phyloP scores from a whole-genome alignment of 805 yeast genomes.

The Ogataea populi-albae region DNA sequence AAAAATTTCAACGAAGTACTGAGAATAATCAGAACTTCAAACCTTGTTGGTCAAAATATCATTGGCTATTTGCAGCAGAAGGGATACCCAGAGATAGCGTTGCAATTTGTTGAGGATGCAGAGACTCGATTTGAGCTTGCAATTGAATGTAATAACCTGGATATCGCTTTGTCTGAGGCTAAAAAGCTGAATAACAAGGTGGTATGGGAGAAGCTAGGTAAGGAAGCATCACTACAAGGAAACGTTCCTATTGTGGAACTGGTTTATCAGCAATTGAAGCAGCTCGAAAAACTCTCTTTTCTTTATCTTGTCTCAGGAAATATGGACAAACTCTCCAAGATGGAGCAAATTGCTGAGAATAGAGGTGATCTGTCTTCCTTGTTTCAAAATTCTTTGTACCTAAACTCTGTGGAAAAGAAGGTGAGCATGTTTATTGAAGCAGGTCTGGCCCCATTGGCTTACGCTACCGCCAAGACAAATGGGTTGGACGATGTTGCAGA shows the following conservation, averaged over 20 bases:
- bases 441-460: constrained; percentile 86
- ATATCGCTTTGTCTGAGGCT: constrained; percentile 87
- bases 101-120: constrained; percentile 94
- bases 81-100: constrained; percentile 96
- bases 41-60: constrained; percentile 94
- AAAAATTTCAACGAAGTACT: constrained; percentile 89
- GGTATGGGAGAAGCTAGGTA: constrained; percentile 80
- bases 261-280: constrained; percentile 81
- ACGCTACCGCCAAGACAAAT: constrained; percentile 84
- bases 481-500: constrained; percentile 77
- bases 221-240: constrained; percentile 88
- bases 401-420: constrained; percentile 72
- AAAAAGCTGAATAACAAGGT: constrained; percentile 61
- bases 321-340: constrained; percentile 64
- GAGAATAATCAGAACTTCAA: constrained; percentile 81
- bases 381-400: constrained; percentile 78
- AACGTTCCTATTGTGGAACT: constrained; percentile 80
- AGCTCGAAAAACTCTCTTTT: constrained; percentile 87
- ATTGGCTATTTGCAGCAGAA: constrained; percentile 91
- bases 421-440: constrained; percentile 69
- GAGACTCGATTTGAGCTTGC: constrained; percentile 96
- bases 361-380: constrained; percentile 79
- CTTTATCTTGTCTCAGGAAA: constrained; percentile 86
- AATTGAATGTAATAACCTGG: constrained; percentile 85
- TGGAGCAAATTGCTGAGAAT: constrained; percentile 86